These are phyloP conservation scores for Coemansia sp. DNA, from an alignment of 192 early-diverging fungal species.

Conservation along the genomic window DNA sequence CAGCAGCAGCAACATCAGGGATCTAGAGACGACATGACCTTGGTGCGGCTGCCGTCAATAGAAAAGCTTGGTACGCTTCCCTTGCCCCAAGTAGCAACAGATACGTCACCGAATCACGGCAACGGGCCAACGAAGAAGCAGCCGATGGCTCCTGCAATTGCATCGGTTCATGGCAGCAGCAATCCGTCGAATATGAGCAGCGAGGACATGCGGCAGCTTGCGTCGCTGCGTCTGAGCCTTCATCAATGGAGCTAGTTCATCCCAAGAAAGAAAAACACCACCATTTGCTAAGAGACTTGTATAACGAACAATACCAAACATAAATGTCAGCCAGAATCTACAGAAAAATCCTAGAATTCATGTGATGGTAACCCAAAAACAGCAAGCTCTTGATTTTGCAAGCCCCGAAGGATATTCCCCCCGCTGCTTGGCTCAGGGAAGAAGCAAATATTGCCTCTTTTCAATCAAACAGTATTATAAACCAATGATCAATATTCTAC, in stretches of 20 bases:
- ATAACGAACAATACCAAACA: too few relatives aligned
- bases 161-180: not conserved
- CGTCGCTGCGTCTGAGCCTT: slow-evolving; percentile 40
- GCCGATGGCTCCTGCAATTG: not conserved
- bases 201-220: slow-evolving; percentile 49
- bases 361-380: too few relatives aligned
- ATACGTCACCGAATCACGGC: not conserved
- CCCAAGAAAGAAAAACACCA: too few relatives aligned
- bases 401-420: too few relatives aligned
- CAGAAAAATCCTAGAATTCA: too few relatives aligned
- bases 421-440: too few relatives aligned
- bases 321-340: too few relatives aligned
- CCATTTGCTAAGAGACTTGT: too few relatives aligned
- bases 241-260: slow-evolving; percentile 18
- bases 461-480: too few relatives aligned
- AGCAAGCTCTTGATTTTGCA: too few relatives aligned
- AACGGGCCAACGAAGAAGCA: slow-evolving; percentile 7
- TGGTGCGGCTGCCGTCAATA: slow-evolving; percentile 30
- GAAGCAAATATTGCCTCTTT: too few relatives aligned
- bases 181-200: slow-evolving; percentile 40
- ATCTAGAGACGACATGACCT: not conserved
- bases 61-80: slow-evolving; percentile 17
- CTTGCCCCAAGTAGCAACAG: not conserved
- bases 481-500: too few relatives aligned
- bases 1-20: not conserved